These are phyloP conservation scores for Apium graveolens DNA, from an alignment of 129 eudicot species.

Conservation along the genomic window DNA sequence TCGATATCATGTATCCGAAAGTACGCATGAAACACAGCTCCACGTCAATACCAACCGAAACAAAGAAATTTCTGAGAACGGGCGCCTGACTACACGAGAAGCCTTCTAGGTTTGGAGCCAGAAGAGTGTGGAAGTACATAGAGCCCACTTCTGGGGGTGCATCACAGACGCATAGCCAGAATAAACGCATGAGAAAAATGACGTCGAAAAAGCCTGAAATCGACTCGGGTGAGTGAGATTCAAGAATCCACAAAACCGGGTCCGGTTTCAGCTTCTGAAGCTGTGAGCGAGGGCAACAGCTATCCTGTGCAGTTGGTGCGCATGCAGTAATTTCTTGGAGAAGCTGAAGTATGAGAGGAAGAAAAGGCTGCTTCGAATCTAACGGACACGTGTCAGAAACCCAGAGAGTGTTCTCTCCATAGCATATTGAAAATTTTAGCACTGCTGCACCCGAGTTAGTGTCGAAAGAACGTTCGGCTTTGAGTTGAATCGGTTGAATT, in stretches of 20 bases:
- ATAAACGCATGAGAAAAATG: slow-evolving; percentile 60
- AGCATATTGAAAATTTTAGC: slow-evolving; percentile 42
- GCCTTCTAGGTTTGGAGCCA: slow-evolving; percentile 55
- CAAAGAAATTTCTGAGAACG: slow-evolving; percentile 49
- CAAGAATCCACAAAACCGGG: slow-evolving; percentile 65
- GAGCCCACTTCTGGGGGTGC: slow-evolving; percentile 75
- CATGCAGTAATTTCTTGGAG: slow-evolving; percentile 60
- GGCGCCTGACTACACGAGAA: slow-evolving; percentile 44
- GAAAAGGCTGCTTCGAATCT: slow-evolving; percentile 55
- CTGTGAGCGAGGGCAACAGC: slow-evolving; percentile 60
- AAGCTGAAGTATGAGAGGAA: slow-evolving; percentile 79
- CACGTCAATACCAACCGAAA: slow-evolving; percentile 61
- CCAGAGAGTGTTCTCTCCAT: slow-evolving; percentile 48
- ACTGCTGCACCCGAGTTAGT: slow-evolving; percentile 29
- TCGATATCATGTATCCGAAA: slow-evolving; percentile 83
- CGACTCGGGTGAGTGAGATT: slow-evolving; percentile 74
- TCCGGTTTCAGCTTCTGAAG: slow-evolving; percentile 55
- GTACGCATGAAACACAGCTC: slow-evolving; percentile 74
- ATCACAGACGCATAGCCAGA: slow-evolving; percentile 73
- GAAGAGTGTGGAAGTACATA: slow-evolving; percentile 48
- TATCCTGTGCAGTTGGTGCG: slow-evolving; percentile 57
- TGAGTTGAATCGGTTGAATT: slow-evolving; percentile 39
- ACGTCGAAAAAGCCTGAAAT: slow-evolving; percentile 63
- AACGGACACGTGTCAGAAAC: slow-evolving; percentile 69
- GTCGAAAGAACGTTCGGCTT: slow-evolving; percentile 42